A percentile compares a stretch with the other conserved stretches of the same genome.
phyloP scores from a whole-genome alignment of 768 basidiomycete species.

The Kwoniella newhampshirensis region DNA sequence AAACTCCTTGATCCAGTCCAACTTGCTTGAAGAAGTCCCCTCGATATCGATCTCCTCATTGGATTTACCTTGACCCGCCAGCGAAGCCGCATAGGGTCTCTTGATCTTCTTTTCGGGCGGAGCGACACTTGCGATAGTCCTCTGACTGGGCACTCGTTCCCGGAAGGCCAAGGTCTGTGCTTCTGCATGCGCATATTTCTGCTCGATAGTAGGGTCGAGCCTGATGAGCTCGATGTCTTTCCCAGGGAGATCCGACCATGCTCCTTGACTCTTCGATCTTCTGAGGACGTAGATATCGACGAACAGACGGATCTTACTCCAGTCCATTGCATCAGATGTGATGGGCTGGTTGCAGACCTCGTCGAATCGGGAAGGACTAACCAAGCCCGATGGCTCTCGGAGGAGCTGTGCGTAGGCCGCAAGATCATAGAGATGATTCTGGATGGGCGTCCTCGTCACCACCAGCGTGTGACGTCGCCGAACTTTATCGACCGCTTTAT shows the following conservation, averaged over 20 bases:
- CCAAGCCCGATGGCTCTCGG: neutral
- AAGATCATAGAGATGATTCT: conserved; percentile 4
- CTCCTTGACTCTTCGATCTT: conserved; percentile 4
- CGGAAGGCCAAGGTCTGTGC: too few species aligned
- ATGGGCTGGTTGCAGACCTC: neutral
- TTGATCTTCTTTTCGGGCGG: too few species aligned
- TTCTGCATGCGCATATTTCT: neutral
- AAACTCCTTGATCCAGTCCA: conserved; percentile 8
- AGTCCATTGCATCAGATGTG: neutral
- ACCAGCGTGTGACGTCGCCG: conserved; percentile 3
- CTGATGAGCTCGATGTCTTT: conserved; percentile 5
- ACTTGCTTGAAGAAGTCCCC: neutral
- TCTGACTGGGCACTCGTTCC: too few species aligned
- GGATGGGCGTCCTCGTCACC: conserved; percentile 2
- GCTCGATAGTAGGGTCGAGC: neutral
- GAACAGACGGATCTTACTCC: neutral
- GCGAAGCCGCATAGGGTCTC: too few species aligned
- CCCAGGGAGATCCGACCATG: neutral
- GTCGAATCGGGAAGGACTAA: neutral
- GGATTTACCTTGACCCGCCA: too few species aligned
- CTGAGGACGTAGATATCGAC: conserved; percentile 2
- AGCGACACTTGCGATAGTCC: too few species aligned
- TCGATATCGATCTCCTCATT: too few species aligned
- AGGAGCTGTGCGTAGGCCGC: conserved; percentile 1
- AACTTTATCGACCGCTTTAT: neutral